Percentiles rank a stretch among this genome's conserved stretches.
Conservation (phyloP, 2,329 filamentous ascomycete species). For the Clonostachys solani region DNA sequence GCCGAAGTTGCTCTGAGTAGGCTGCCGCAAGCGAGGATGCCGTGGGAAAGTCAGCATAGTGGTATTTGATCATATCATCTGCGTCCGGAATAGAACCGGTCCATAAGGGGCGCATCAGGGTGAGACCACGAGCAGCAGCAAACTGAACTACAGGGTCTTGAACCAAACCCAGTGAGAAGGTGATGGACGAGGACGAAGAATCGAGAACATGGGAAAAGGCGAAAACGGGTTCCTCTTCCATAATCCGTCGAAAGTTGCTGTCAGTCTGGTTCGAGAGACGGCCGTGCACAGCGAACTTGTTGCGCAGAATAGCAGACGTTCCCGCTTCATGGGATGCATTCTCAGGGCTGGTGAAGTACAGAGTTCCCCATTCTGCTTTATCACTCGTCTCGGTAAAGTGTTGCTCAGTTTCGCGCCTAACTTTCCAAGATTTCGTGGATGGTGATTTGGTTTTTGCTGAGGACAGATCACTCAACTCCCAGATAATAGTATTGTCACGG, state of each 20-base stretch:
- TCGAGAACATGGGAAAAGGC: constrained; percentile 68
- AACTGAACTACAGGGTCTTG: constrained; percentile 79
- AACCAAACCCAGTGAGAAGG: constrained; percentile 73
- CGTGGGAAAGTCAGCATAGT: constrained; percentile 69
- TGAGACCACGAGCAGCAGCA: constrained; percentile 71
- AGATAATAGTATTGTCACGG: constrained; percentile 62
- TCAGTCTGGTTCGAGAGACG: constrained; percentile 65
- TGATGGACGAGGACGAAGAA: constrained; percentile 45
- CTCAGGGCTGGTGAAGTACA: constrained; percentile 71
- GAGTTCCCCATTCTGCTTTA: constrained; percentile 77
- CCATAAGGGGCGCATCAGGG: constrained; percentile 77
- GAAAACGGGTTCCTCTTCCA: constrained; percentile 78
- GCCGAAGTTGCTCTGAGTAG: constrained; percentile 67
- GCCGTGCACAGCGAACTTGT: constrained; percentile 65
- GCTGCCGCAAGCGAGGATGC: constrained; percentile 62
- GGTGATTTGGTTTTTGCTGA: constrained; percentile 7
- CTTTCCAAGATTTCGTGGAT: constrained; percentile 57
- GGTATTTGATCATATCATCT: constrained; percentile 65
- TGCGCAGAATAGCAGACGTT: constrained; percentile 60
- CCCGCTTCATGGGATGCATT: constrained; percentile 68
- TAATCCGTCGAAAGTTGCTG: constrained; percentile 61
- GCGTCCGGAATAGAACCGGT: constrained; percentile 64
- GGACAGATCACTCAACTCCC: constrained; percentile 48
- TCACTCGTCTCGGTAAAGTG: constrained; percentile 72
- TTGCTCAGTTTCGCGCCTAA: constrained; percentile 56